These are phyloP conservation scores for Ustilago curta DNA, from an alignment of 1,284 basidiomycete genomes.

Conservation along the genomic window DNA sequence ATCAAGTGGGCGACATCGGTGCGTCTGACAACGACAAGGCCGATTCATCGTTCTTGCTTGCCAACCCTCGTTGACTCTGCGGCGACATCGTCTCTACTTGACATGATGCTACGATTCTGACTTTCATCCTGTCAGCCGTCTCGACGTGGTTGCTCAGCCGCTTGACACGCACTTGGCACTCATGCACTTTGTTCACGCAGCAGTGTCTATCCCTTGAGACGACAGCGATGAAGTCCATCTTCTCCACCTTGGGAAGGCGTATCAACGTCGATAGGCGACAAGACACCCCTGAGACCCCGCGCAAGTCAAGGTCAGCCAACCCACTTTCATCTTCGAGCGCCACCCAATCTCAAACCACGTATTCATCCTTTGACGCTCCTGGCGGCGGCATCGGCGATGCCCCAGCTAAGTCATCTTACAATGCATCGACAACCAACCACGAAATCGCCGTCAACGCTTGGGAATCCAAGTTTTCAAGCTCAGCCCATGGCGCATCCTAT, in stretches of 20 bases:
- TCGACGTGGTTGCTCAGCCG: not conserved
- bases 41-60: not conserved
- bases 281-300: not conserved
- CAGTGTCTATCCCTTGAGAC: not conserved
- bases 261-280: constrained; percentile 17
- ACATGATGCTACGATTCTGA: not conserved
- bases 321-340: not conserved
- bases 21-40: not conserved
- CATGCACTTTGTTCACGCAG: not conserved
- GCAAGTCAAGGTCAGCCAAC: constrained; percentile 6
- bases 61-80: not conserved
- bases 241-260: constrained; percentile 30
- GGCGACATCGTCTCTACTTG: not conserved
- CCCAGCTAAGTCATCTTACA: constrained; percentile 3
- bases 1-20: not conserved
- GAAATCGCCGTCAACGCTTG: not conserved
- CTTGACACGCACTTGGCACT: not conserved
- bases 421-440: not conserved
- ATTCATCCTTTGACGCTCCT: constrained; percentile 11
- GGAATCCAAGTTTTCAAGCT: constrained; percentile 19
- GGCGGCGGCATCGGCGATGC: constrained; percentile 27
- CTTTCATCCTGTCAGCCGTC: not conserved
- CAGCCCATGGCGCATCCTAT: not conserved
- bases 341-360: constrained; percentile 2
- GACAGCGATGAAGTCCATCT: constrained; percentile 34